phyloP scores from a whole-genome alignment of 1,284 basidiomycete species.

The Uromyces viciae-fabae region DNA sequence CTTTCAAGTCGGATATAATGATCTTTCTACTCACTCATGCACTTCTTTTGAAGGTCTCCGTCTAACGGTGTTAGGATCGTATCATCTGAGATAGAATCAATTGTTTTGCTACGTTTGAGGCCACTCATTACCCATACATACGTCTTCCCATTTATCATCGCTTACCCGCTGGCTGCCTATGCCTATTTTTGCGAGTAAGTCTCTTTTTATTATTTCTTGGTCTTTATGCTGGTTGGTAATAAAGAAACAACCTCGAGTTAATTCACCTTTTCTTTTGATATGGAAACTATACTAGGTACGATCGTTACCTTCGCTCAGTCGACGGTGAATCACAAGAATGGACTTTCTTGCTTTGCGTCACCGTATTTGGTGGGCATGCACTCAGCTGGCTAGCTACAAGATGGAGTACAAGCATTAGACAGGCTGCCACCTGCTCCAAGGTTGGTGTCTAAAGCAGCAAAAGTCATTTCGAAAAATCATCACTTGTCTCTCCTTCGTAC shows the following conservation, averaged over 20 bases:
- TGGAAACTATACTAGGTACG: constrained; percentile 47
- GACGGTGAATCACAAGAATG: constrained; percentile 54
- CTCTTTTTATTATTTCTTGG: constrained; percentile 45
- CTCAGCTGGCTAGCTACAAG: constrained; percentile 85
- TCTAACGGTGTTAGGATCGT: constrained; percentile 21
- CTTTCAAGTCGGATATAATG: too few species aligned
- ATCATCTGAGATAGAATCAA: constrained; percentile 32
- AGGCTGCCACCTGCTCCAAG: constrained; percentile 59
- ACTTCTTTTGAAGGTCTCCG: too few species aligned
- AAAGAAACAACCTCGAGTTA: neutral
- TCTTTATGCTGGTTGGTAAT: constrained; percentile 61
- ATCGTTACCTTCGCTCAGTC: constrained; percentile 46
- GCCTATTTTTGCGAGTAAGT: constrained; percentile 87
- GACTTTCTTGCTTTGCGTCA: constrained; percentile 85
- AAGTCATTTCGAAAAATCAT: neutral
- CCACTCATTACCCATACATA: constrained; percentile 52
- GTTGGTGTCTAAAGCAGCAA: neutral
- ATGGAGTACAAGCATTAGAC: constrained; percentile 78
- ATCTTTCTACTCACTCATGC: too few species aligned
- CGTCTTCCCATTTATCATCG: constrained; percentile 54
- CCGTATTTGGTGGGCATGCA: constrained; percentile 79
- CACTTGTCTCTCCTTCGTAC: neutral
- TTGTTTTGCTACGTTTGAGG: constrained; percentile 31
- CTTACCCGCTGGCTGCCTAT: constrained; percentile 62
- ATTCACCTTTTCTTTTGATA: constrained; percentile 49